A percentile compares a stretch with the other conserved stretches of the same genome.
phyloP scores from a whole-genome alignment of 805 yeast genomes.

The Candida multigemmis region DNA sequence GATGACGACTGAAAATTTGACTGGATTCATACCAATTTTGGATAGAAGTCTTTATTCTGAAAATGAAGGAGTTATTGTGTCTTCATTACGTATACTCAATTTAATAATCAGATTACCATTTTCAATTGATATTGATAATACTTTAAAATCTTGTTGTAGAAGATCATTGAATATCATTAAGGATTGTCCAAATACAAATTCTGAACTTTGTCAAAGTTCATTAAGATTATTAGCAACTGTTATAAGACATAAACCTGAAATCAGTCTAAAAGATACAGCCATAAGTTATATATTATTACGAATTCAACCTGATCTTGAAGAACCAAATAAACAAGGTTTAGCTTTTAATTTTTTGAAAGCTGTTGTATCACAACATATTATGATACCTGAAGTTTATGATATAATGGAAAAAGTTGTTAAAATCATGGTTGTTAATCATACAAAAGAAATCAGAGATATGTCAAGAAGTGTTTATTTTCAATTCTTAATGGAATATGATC shows the following conservation, averaged over 20 bases:
- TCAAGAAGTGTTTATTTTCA: conserved; percentile 77
- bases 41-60: conserved; percentile 52
- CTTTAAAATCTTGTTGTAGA: conserved; percentile 54
- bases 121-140: conserved; percentile 37
- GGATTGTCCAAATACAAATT: conserved; percentile 68
- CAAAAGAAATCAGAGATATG: conserved; percentile 73
- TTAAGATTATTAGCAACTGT: conserved; percentile 66
- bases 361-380: conserved; percentile 59
- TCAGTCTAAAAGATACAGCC: conserved; percentile 61
- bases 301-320: conserved; percentile 80
- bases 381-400: conserved; percentile 86
- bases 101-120: conserved; percentile 56
- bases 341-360: conserved; percentile 81
- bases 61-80: conserved; percentile 68
- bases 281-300: conserved; percentile 63
- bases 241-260: conserved; percentile 58
- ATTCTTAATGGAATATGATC: conserved; percentile 90
- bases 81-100: conserved; percentile 57
- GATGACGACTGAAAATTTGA: conserved; percentile 49
- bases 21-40: conserved; percentile 69
- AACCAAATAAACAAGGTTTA: conserved; percentile 79
- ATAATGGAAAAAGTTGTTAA: conserved; percentile 72
- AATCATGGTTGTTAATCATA: conserved; percentile 84
- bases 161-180: conserved; percentile 54
- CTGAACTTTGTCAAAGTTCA: conserved; percentile 73